phyloP scores from a whole-genome alignment of 495 filamentous ascomycete genomes.

The Niebla homalea region DNA sequence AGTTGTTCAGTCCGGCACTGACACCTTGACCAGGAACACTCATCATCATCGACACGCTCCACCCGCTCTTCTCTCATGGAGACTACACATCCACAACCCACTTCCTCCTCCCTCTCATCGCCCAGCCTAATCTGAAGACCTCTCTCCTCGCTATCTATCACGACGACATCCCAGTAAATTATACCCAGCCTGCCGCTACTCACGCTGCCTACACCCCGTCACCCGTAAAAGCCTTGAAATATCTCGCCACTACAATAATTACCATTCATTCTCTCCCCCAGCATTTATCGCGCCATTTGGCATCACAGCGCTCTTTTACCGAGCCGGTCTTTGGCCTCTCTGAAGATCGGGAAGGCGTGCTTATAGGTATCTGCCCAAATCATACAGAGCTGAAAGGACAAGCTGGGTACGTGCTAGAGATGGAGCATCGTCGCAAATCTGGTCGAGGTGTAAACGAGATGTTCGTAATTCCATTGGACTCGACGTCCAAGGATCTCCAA shows the following conservation, averaged over 20 bases:
- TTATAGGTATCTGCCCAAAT: slow-evolving; percentile 38
- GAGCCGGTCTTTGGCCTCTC: slow-evolving; percentile 65
- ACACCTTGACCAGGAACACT: slow-evolving; percentile 32
- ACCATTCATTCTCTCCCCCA: slow-evolving; percentile 54
- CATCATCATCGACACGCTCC: slow-evolving; percentile 50
- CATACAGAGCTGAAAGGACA: slow-evolving; percentile 9
- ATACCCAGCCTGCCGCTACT: neutral
- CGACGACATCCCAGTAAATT: slow-evolving; percentile 39
- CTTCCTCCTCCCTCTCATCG: slow-evolving; percentile 40
- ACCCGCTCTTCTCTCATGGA: slow-evolving; percentile 31
- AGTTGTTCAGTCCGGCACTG: slow-evolving; percentile 13
- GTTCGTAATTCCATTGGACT: slow-evolving; percentile 59
- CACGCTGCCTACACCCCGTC: slow-evolving; percentile 48
- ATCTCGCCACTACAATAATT: slow-evolving; percentile 55
- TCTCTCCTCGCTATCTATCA: slow-evolving; percentile 56
- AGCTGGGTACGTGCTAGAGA: slow-evolving; percentile 58
- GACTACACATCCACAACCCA: slow-evolving; percentile 28
- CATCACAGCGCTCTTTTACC: slow-evolving; percentile 52
- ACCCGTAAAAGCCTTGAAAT: slow-evolving; percentile 46
- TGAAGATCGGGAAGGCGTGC: slow-evolving; percentile 60
- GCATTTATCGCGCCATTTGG: slow-evolving; percentile 49
- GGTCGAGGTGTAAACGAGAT: slow-evolving; percentile 65
- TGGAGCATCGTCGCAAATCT: slow-evolving; percentile 72
- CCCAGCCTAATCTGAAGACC: slow-evolving; percentile 22
- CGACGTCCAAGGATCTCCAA: slow-evolving; percentile 24